Percentiles rank a stretch among this genome's conserved stretches.
Evolutionary conservation across 2,329 filamentous ascomycete species (phyloP).

Genomic region (Fusarium sp.): DNA sequence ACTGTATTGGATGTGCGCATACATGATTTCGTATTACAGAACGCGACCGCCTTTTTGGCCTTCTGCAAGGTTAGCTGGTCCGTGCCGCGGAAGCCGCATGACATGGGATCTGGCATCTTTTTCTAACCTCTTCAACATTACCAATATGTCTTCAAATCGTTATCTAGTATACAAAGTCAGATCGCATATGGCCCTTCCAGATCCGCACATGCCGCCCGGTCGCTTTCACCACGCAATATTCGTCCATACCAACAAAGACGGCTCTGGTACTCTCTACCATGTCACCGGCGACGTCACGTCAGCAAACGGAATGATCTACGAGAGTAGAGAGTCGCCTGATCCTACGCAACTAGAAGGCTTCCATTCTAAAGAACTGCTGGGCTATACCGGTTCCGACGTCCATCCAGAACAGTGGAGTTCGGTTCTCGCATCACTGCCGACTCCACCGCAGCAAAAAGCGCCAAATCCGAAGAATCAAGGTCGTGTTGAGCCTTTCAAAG

Average conservation of each 20-base stretch:
- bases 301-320: neutral
- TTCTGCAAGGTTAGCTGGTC: neutral
- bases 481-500: neutral
- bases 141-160: neutral
- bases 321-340: neutral
- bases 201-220: neutral
- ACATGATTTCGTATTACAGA: neutral
- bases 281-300: neutral
- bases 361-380: neutral
- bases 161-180: neutral
- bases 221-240: neutral
- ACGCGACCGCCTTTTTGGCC: fast-evolving
- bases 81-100: neutral
- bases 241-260: fast-evolving
- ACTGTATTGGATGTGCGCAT: too few relatives aligned
- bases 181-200: neutral
- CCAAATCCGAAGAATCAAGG: neutral
- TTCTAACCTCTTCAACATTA: fast-evolving
- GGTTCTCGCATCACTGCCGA: neutral
- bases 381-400: fast-evolving
- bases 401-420: neutral
- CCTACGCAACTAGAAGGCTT: fast-evolving
- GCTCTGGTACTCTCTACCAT: neutral
- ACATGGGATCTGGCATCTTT: neutral
- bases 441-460: neutral